Base-by-base conservation (phyloP, 192 early-diverging fungal genomes). In the Coemansia sp. region DNA sequence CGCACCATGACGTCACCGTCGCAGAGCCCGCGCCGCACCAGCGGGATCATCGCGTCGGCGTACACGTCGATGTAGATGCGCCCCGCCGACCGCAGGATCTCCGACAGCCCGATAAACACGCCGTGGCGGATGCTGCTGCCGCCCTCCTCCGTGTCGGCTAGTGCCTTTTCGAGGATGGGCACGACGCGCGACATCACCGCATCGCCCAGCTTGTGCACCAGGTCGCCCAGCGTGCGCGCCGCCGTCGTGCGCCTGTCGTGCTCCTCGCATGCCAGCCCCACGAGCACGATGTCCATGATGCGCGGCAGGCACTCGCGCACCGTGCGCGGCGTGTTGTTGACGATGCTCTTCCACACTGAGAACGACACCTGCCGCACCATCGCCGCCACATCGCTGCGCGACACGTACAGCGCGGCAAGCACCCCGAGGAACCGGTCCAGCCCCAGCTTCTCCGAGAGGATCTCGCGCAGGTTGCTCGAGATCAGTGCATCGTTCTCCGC, bases 181-280 rank as follows among this genome's bases (percentile, higher is more conserved):
- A 99, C 83, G 9, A 98, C 90, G 60, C 93, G 89, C 14, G 88
- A 80, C 68, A 98, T 83, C 42, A 98, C 88, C 60, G 87, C 74
- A 68, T 98, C 98, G 59, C 98, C 98, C 62, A 99, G 84, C 76
- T 97, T 97, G 51, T 93, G 87, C 14, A 98, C 96, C 44, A 99
- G 83, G 64, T 99, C 98, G 35, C 92, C 94, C 35, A 99, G 81
- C 10, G 96, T 96, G 60, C 96, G 87, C 0, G 92, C 95, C 40
- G 95, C 95, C 34, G 93, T 92, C 36, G 89, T 86, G 36, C 95
- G 93, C 48, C 91, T 89, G 44, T 96, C 94, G 72, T 85, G 85
- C 24, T 83, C 86, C n/a, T 84, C 80, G 67, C 87, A 87, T 3
- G 93, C 89, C 56, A 99, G 85, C 42, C 86, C 90, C 14, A 81